A percentile compares a stretch with the other conserved stretches of the same genome.
Evolutionary conservation across 2,329 filamentous ascomycete genomes (phyloP).

Genomic region (Trichoderma sp.): DNA sequence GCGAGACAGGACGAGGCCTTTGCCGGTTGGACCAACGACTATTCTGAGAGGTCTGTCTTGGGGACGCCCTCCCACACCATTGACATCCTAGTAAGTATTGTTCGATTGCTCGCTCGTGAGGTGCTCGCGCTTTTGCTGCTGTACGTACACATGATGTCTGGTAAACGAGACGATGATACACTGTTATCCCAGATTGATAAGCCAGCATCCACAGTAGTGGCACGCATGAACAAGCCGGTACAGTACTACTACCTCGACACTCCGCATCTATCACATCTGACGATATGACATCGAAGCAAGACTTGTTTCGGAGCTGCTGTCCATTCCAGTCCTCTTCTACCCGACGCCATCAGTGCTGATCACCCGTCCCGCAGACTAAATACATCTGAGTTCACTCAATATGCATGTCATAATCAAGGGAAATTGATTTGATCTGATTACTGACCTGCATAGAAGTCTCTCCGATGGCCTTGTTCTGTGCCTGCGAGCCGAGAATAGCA

Average conservation of each 20-base stretch:
- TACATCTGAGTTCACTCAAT: not conserved
- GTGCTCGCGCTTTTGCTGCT: too few species aligned
- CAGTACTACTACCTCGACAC: too few species aligned
- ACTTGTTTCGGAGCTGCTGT: conserved; percentile 15
- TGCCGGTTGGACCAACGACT: too few species aligned
- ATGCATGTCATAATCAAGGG: too few species aligned
- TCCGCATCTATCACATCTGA: too few species aligned
- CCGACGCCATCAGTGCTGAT: conserved; percentile 9
- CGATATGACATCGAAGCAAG: not conserved
- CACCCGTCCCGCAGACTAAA: not conserved
- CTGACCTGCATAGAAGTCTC: not conserved
- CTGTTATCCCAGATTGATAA: not conserved
- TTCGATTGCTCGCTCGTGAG: too few species aligned
- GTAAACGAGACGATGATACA: not conserved
- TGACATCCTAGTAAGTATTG: not conserved
- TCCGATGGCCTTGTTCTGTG: conserved; percentile 4
- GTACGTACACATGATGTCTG: too few species aligned
- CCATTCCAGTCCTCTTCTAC: conserved; percentile 8
- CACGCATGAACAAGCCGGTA: too few species aligned
- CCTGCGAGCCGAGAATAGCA: conserved; percentile 21
- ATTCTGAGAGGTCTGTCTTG: not conserved
- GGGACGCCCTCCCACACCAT: conserved; percentile 12
- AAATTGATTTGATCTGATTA: too few species aligned
- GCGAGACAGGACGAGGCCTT: too few species aligned
- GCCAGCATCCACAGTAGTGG: not conserved